Evolutionary conservation across 75 land plant genomes (phyloP).

Genomic region (Ceratopteris richardii): DNA sequence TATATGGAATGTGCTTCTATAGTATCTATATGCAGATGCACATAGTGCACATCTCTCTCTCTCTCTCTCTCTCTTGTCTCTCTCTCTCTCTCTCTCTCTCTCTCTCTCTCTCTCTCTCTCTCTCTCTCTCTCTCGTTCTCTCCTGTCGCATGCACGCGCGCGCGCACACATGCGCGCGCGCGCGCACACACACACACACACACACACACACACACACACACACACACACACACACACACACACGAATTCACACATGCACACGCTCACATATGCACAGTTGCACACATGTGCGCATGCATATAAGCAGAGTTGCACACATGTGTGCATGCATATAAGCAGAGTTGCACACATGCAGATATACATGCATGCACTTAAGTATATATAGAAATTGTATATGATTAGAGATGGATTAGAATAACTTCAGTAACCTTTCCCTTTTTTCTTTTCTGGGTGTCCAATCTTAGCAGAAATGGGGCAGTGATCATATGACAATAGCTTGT

Average conservation of each 20-base stretch:
- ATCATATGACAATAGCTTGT: conserved; percentile 71
- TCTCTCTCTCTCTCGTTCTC: no score
- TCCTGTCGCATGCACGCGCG: no score
- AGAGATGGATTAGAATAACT: background rate
- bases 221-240: no score
- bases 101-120: no score
- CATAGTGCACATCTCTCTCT: background rate
- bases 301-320: background rate
- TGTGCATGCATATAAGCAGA: background rate
- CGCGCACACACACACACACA: no score
- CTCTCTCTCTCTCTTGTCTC: background rate
- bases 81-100: no score
- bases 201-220: no score
- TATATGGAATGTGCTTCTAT: background rate
- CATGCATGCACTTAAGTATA: background rate
- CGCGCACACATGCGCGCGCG: no score
- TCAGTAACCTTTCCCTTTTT: background rate
- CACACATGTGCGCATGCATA: background rate
- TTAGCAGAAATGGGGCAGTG: conserved; percentile 81
- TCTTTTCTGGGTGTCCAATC: background rate
- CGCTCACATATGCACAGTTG: no score
- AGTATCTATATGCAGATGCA: background rate
- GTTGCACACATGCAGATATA: background rate
- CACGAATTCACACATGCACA: no score
- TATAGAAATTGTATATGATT: background rate